Percentiles rank a stretch among this genome's conserved stretches.
Evolutionary conservation across 345 rosid genomes (phyloP).

Genomic region (Melaleuca alternifolia): DNA sequence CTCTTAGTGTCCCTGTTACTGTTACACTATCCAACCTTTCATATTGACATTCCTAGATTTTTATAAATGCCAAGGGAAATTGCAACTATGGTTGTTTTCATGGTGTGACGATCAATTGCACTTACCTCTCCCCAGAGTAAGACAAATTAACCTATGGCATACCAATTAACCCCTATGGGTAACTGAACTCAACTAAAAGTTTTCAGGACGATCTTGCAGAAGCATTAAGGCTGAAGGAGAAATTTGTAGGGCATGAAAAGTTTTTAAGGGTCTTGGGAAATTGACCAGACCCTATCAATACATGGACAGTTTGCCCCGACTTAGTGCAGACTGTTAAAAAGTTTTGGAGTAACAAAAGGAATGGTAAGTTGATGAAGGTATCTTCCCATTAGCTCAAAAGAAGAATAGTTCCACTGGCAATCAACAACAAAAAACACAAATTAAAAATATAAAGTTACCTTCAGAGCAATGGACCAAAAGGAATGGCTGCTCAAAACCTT

Average conservation of each 20-base stretch:
- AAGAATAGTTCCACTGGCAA: background rate
- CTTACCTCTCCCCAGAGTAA: background rate
- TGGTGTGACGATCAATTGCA: background rate
- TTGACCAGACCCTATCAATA: too few species aligned
- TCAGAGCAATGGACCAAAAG: background rate
- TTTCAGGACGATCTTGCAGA: too few species aligned
- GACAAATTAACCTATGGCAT: background rate
- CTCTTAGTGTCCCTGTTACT: background rate
- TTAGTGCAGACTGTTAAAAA: too few species aligned
- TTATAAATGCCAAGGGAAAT: too few species aligned
- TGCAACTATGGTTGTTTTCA: background rate
- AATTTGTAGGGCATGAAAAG: too few species aligned
- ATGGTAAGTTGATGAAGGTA: background rate
- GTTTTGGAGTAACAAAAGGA: too few species aligned
- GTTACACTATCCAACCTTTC: accelerated
- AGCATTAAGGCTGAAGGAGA: too few species aligned
- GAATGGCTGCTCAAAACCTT: background rate
- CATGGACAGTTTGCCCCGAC: too few species aligned
- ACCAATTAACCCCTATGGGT: background rate
- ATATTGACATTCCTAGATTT: background rate
- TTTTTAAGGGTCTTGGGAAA: too few species aligned
- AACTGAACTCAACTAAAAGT: too few species aligned
- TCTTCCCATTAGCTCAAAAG: background rate
- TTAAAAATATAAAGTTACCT: background rate
- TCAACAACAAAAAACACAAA: too few species aligned